phyloP scores from a whole-genome alignment of 495 filamentous ascomycete genomes.

The Podospora pseudoanserina region DNA sequence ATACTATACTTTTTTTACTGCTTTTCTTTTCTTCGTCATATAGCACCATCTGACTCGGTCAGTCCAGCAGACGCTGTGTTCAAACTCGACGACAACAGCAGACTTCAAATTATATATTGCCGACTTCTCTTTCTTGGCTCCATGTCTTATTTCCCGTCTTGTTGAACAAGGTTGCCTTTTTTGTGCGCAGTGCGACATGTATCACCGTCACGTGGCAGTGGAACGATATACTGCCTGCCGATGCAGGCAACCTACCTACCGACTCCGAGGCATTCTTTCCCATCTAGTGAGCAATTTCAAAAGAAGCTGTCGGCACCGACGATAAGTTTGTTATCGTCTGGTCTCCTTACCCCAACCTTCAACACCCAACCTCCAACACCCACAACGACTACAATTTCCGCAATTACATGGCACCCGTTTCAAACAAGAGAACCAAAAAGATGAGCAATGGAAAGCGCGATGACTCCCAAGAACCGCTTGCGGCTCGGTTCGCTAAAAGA shows the following conservation, averaged over 20 bases:
- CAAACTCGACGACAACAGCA: neutral
- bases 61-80: neutral
- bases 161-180: neutral
- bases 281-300: too few species aligned
- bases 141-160: neutral
- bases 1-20: neutral
- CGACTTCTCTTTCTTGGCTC: neutral
- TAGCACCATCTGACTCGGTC: neutral
- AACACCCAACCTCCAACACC: neutral
- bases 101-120: neutral
- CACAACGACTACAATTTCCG: neutral
- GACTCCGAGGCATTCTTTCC: neutral
- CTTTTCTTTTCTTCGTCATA: neutral
- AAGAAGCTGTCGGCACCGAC: too few species aligned
- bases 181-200: neutral
- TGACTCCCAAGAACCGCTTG: slow-evolving; percentile 20
- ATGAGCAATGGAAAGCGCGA: slow-evolving; percentile 16
- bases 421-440: neutral
- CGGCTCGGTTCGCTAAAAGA: slow-evolving; percentile 20
- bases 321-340: too few species aligned
- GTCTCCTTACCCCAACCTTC: too few species aligned
- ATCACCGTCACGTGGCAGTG: neutral
- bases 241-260: neutral
- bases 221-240: neutral
- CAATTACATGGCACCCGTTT: neutral